phyloP scores from a whole-genome alignment of 106 monocot genomes.

The Dioscorea dumetorum region DNA sequence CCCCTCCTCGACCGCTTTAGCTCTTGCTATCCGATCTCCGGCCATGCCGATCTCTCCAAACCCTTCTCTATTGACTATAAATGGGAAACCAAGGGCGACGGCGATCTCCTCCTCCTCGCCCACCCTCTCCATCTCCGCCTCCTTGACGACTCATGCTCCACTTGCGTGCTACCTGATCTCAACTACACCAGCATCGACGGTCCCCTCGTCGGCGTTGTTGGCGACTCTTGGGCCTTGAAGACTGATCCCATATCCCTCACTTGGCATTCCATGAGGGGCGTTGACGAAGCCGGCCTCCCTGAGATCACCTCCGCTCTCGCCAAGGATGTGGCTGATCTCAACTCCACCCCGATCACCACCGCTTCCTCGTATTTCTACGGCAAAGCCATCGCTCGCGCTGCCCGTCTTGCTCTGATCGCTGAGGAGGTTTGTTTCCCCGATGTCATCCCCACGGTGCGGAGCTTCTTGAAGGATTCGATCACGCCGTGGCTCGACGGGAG shows the following conservation, averaged over 20 bases:
- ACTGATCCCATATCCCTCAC: conserved; percentile 61
- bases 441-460: conserved; percentile 42
- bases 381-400: conserved; percentile 78
- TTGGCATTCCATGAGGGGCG: conserved; percentile 63
- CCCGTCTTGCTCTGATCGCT: conserved; percentile 67
- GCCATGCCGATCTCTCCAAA: conserved; percentile 35
- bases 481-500: conserved; percentile 87
- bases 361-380: conserved; percentile 92
- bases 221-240: conserved; percentile 61
- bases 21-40: conserved; percentile 76
- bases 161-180: conserved; percentile 34
- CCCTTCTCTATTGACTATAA: conserved; percentile 66
- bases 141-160: conserved; percentile 17
- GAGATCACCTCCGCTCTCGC: conserved; percentile 54
- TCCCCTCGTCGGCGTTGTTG: conserved; percentile 77
- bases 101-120: conserved; percentile 77
- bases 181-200: conserved; percentile 82
- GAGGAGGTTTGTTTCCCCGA: conserved; percentile 63
- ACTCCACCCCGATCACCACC: conserved; percentile 30
- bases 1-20: conserved; percentile 62
- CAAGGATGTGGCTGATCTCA: conserved; percentile 45
- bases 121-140: conserved; percentile 80
- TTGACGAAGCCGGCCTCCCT: conserved; percentile 33
- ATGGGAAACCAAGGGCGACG: conserved; percentile 77
- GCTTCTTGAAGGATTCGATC: conserved; percentile 41